Base-by-base conservation (phyloP, 2,329 filamentous ascomycete species). In the Clarireedia hainanense region DNA sequence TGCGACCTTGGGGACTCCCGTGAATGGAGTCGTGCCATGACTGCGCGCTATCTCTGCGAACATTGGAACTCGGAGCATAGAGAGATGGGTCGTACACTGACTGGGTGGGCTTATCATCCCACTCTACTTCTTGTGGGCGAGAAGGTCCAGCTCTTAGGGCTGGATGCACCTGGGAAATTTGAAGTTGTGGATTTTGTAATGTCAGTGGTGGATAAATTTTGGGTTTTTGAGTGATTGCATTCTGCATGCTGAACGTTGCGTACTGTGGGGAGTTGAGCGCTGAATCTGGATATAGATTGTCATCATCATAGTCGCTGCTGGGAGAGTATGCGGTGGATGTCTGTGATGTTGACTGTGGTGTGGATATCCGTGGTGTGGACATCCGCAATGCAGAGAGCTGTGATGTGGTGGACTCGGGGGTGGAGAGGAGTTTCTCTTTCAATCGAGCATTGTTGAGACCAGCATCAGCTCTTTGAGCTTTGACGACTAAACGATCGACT, bases 401-500 rank as follows among this genome's bases (percentile, higher is more conserved):
- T 20, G n/a, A n/a, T 37, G 15, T 39, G 30, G 10, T 12, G 1
- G 27, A 24, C 47, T 53, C 50, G 20, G 20, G 46, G n/a, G 37
- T 20, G 5, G 9, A 26, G 15, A 50, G 23, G 2, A 52, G 26
- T 23, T 47, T 54, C 5, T 60, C 42, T 24, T 46, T 58, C 10
- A 61, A 30, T 48, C 48, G 46, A 26, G 60, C 47, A 47, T 65
- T 65, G 15, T 56, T 57, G 6, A 46, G n/a, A 1, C 60, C 52
- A 3, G 59, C 60, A 43, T 60, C 60, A 17, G 57, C 15, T 24
- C 67, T 63, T 57, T 77, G 72, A 0, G 79, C 76, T 58, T 79
- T 80, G 57, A 74, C 73, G 26, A 80, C 70, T 6, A 89, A 71
- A n/a, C 77, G 73, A 3, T 86, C 82, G 2, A 92, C 86, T 4